Evolutionary conservation across 208 protist species (phyloP).

Genomic region (Acanthamoeba culbertsoni): DNA sequence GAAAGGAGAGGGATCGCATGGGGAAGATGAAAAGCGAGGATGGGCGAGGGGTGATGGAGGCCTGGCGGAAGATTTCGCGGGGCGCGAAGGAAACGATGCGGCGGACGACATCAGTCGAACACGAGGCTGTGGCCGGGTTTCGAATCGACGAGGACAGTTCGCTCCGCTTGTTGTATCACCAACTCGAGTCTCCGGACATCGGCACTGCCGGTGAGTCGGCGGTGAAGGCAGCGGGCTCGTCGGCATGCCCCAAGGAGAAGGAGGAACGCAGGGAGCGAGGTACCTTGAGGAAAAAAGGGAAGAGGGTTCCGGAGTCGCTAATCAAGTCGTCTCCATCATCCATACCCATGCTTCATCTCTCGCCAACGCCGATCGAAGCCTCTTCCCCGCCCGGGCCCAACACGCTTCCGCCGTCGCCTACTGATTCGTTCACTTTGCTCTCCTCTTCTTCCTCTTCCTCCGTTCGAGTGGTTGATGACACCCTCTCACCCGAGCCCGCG

Average conservation of each 20-base stretch:
- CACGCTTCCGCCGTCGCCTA: neutral
- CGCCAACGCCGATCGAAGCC: neutral
- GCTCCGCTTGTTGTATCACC: too few relatives aligned
- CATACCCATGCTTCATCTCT: neutral
- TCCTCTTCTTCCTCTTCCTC: neutral
- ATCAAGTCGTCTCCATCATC: neutral
- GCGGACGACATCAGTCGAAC: neutral
- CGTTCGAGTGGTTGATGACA: neutral
- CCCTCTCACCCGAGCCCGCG: neutral
- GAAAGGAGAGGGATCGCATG: neutral
- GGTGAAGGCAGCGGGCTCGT: neutral
- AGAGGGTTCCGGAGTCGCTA: neutral
- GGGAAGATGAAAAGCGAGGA: neutral
- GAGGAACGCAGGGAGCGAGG: neutral
- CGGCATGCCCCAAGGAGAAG: neutral
- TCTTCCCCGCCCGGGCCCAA: neutral
- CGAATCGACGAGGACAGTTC: too few relatives aligned
- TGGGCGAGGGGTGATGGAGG: neutral
- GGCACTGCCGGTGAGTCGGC: neutral
- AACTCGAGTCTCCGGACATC: neutral
- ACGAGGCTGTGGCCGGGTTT: neutral
- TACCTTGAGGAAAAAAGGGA: neutral
- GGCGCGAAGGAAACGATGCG: neutral
- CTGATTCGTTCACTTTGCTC: neutral
- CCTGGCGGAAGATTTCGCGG: neutral